Evolutionary conservation across 176 grass and related monocot species (phyloP), one percentile per base, ranked within the genome.

Genomic region (Musa acuminata): DNA sequence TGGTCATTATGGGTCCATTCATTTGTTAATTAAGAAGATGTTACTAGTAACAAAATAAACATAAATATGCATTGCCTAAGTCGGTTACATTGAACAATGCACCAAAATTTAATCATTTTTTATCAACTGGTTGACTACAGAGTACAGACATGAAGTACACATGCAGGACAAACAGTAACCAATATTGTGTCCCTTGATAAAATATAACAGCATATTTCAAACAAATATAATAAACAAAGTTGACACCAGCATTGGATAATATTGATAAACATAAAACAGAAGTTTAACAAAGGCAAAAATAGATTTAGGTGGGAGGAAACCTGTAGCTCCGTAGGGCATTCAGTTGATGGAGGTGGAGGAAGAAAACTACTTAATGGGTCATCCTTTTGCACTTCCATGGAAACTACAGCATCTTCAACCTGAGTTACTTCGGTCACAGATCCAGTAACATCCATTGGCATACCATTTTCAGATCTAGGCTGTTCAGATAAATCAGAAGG

Each of bases 281-380:
- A 27, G 12, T 65, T 13, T 13, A 13, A 2, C 2, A 20, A 70
- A 48, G 43, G 35, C 35, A 43, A 16, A 51, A 21, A 1, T 19
- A 50, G 3, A 43, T 43, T 43, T 10, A 9, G 8, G 26, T 49
- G 19, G 35, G 35, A 21, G 8, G 19, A 51, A 51, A 70, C 67
- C 67, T 70, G 67, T 51, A 70, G 67, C 29, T 70, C 67, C 67
- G 21, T 70, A 51, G 67, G 79, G 82, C 90, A 93, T 78, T 93
- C 88, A 67, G 65, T 64, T 81, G 79, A 60, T 67, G 83, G 55
- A n/a, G 88, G 77, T 62, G 82, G 84, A 81, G 82, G 84, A 77
- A 98, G 86, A 51, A 98, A 98, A 75, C 17, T 53, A 65, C 77
- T 85, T 74, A 91, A 58, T 17, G 88, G 81, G 63, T 98, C 86